phyloP scores from a whole-genome alignment of 2,329 filamentous ascomycete species.

The Fonsecaea monophora region DNA sequence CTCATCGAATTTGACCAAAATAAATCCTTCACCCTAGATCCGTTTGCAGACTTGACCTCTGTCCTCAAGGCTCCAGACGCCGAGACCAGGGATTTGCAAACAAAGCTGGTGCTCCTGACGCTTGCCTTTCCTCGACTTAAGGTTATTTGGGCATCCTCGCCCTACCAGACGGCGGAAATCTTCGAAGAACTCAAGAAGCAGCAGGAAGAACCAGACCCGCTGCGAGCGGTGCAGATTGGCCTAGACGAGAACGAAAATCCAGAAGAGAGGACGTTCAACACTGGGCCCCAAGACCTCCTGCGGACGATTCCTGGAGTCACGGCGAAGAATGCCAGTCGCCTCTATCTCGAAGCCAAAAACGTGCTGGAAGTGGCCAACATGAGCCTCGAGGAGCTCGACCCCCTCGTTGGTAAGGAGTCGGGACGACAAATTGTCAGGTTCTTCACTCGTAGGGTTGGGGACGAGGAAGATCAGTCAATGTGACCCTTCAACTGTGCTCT shows the following conservation, averaged over 20 bases:
- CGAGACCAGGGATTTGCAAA: conserved; percentile 78
- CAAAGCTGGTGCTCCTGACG: conserved; percentile 88
- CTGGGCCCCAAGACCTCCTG: conserved; percentile 89
- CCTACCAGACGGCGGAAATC: conserved; percentile 96
- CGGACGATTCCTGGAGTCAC: conserved; percentile 82
- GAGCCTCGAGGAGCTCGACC: conserved; percentile 72
- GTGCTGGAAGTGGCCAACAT: conserved; percentile 87
- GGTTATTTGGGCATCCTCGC: conserved; percentile 91
- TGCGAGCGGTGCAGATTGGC: conserved; percentile 82
- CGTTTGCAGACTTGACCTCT: conserved; percentile 67
- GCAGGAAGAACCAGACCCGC: conserved; percentile 86
- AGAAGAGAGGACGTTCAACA: conserved; percentile 75
- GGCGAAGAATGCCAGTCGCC: conserved; percentile 73
- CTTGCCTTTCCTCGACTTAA: conserved; percentile 87
- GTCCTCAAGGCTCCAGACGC: conserved; percentile 67
- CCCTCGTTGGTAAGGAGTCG: conserved; percentile 77
- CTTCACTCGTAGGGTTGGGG: conserved; percentile 72
- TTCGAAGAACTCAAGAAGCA: conserved; percentile 92
- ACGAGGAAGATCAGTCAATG: conserved; percentile 43
- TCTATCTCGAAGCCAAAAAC: conserved; percentile 76
- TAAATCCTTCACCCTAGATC: conserved; percentile 94
- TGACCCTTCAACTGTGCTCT: background rate
- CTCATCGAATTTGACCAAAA: conserved; percentile 98
- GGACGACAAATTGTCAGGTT: conserved; percentile 79
- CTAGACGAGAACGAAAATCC: conserved; percentile 65